Conservation (phyloP, 495 filamentous ascomycete genomes). For the Tuber melanosporum region DNA sequence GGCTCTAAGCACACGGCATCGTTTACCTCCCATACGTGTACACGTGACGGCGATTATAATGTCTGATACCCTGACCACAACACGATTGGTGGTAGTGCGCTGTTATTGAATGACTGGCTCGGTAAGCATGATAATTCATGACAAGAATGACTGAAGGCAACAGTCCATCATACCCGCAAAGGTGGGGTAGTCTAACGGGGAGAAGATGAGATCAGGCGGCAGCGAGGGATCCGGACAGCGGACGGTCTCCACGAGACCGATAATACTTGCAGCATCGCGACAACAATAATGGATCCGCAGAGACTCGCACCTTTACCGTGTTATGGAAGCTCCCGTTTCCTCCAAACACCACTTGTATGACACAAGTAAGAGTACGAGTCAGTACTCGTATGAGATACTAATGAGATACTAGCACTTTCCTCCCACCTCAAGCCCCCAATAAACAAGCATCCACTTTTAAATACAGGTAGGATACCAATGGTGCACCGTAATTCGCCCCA, state of each 20-base stretch:
- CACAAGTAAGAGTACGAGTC: too few relatives aligned
- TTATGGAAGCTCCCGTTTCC: not conserved
- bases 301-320: not conserved
- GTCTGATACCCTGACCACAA: not conserved
- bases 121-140: not conserved
- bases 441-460: not conserved
- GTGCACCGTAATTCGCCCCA: not conserved
- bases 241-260: not conserved
- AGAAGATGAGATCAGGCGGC: not conserved
- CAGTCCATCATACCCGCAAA: not conserved
- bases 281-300: not conserved
- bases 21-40: too few relatives aligned
- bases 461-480: not conserved
- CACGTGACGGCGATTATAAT: too few relatives aligned
- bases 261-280: not conserved
- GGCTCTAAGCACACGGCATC: not conserved
- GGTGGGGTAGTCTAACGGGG: not conserved
- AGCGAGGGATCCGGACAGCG: not conserved
- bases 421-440: not conserved
- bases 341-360: not conserved
- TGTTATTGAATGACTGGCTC: not conserved
- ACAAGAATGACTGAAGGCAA: not conserved
- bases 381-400: too few relatives aligned
- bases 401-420: not conserved
- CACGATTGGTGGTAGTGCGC: not conserved